phyloP scores from a whole-genome alignment of 495 filamentous ascomycete genomes.

The Daldinia bambusicola region DNA sequence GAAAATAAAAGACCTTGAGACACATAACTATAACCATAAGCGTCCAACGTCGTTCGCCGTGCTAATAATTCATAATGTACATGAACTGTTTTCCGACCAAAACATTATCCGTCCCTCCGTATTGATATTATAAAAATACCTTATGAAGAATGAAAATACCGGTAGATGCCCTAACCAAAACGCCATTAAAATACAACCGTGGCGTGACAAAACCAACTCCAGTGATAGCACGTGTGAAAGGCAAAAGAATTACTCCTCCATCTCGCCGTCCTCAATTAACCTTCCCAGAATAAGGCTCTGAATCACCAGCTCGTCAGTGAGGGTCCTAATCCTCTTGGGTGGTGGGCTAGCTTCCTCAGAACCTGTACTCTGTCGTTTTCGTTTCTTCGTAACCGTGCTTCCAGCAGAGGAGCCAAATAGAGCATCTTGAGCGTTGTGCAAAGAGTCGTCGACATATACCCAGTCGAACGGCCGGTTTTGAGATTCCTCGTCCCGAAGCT shows the following conservation, averaged over 20 bases:
- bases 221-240: neutral
- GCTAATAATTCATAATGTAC: slow-evolving; percentile 1
- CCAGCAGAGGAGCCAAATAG: slow-evolving; percentile 42
- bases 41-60: neutral
- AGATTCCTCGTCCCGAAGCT: slow-evolving; percentile 63
- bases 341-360: slow-evolving; percentile 49
- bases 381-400: slow-evolving; percentile 49
- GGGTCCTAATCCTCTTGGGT: slow-evolving; percentile 63
- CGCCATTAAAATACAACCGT: slow-evolving; percentile 29
- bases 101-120: neutral
- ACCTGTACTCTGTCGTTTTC: slow-evolving; percentile 55
- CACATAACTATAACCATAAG: neutral
- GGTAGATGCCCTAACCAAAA: slow-evolving; percentile 21
- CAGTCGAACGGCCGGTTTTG: slow-evolving; percentile 72
- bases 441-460: slow-evolving; percentile 76
- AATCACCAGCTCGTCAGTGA: slow-evolving; percentile 88
- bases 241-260: slow-evolving; percentile 46
- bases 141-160: slow-evolving; percentile 18
- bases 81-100: neutral
- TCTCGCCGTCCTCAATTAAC: slow-evolving; percentile 71
- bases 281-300: slow-evolving; percentile 92
- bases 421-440: slow-evolving; percentile 37
- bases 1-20: neutral
- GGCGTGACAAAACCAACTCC: slow-evolving; percentile 4
- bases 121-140: neutral